Conservation (phyloP, 345 rosid genomes). For the Hibiscus mutabilis region DNA sequence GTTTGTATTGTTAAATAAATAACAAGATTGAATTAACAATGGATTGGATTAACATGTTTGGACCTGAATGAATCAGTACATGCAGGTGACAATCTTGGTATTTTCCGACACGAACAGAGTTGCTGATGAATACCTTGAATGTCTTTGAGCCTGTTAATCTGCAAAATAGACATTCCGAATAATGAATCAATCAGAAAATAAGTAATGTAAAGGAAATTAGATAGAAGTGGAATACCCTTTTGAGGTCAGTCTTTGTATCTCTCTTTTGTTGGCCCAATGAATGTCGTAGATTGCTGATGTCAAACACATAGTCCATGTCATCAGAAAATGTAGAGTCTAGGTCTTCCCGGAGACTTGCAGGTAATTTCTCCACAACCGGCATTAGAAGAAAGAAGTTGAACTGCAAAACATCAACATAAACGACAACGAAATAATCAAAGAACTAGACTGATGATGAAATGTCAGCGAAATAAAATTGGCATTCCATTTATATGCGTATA, state of each 20-base stretch:
- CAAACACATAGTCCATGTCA: slow-evolving; percentile 74
- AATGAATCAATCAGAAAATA: no score
- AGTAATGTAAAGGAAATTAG: no score
- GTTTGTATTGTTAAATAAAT: no score
- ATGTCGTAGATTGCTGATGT: slow-evolving; percentile 64
- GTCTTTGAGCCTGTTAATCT: slow-evolving; percentile 81
- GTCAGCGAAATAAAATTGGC: background rate
- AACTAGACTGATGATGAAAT: background rate
- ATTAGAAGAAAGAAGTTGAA: slow-evolving; percentile 89
- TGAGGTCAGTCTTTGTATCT: slow-evolving; percentile 68
- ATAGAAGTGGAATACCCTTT: slow-evolving; percentile 47
- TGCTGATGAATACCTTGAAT: slow-evolving; percentile 74
- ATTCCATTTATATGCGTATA: background rate
- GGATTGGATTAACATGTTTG: background rate
- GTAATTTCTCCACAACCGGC: slow-evolving; percentile 95
- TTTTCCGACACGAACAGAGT: slow-evolving; percentile 37
- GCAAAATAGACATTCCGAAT: no score
- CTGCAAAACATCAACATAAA: slow-evolving; percentile 34
- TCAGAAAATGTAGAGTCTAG: slow-evolving; percentile 83
- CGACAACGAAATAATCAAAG: background rate
- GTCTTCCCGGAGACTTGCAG: slow-evolving; percentile 81
- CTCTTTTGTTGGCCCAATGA: slow-evolving; percentile 63
- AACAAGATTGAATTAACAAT: no score
- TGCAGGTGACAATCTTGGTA: slow-evolving; percentile 27
- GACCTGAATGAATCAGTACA: slow-evolving; percentile 15